A percentile compares a stretch with the other conserved stretches of the same genome.
These are phyloP conservation scores for Dactylorhiza incarnata DNA, from an alignment of 106 monocot species.

Conservation along the genomic window DNA sequence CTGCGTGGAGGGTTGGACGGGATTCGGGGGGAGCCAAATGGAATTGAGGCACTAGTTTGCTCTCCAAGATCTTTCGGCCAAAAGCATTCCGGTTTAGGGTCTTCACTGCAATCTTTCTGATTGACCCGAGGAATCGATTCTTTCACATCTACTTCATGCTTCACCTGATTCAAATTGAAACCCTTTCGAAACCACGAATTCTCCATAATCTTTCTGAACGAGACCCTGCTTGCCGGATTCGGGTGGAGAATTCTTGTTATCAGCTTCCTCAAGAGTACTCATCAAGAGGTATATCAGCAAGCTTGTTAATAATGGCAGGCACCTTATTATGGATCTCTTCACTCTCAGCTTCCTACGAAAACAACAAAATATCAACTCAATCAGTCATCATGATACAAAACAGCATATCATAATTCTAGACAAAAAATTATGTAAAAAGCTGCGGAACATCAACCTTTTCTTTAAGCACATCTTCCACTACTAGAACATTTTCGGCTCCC, in stretches of 20 bases:
- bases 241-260: slow-evolving; percentile 33
- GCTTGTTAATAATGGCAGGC: slow-evolving; percentile 83
- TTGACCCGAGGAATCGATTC: neutral
- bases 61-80: slow-evolving; percentile 28
- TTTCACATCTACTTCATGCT: slow-evolving; percentile 6
- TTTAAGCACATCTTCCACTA: slow-evolving; percentile 65
- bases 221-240: slow-evolving; percentile 35
- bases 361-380: neutral
- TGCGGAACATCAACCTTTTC: slow-evolving; percentile 44
- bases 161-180: slow-evolving; percentile 10
- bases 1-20: neutral
- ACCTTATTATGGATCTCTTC: slow-evolving; percentile 80
- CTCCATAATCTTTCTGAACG: slow-evolving; percentile 27
- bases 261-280: slow-evolving; percentile 23
- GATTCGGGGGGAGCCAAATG: slow-evolving; percentile 18
- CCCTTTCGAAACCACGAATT: slow-evolving; percentile 38
- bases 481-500: slow-evolving; percentile 55
- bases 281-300: slow-evolving; percentile 88
- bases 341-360: slow-evolving; percentile 59
- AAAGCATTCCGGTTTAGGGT: slow-evolving; percentile 24
- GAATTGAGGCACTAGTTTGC: neutral
- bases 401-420: neutral
- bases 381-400: neutral
- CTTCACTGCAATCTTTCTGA: slow-evolving; percentile 2
- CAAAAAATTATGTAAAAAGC: neutral